A percentile compares a stretch with the other conserved stretches of the same genome.
Conservation (phyloP, 1,284 basidiomycete genomes). For the Cryptococcus amylolentus region DNA sequence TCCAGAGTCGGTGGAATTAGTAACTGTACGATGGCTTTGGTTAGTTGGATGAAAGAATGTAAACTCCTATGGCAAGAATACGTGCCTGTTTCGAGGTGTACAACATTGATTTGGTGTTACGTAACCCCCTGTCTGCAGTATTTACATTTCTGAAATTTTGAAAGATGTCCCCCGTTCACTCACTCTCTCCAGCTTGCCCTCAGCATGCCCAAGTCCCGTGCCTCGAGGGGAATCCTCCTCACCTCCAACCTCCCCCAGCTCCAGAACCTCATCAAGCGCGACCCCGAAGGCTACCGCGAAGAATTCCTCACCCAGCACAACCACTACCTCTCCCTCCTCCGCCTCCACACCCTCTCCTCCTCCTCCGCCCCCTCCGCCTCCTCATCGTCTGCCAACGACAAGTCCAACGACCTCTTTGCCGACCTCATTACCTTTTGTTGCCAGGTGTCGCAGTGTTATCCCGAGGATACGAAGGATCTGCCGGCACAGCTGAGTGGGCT, state of each 20-base stretch:
- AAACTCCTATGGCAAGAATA: too few species aligned
- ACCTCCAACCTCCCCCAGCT: slow-evolving; percentile 62
- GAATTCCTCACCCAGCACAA: slow-evolving; percentile 99
- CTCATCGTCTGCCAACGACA: slow-evolving; percentile 43
- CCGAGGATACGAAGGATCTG: slow-evolving; percentile 76
- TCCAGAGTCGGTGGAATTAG: too few species aligned
- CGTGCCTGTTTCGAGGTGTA: too few species aligned
- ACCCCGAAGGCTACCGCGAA: slow-evolving; percentile 85
- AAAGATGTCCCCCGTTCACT: too few species aligned
- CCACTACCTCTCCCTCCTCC: slow-evolving; percentile 82
- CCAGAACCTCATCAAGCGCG: slow-evolving; percentile 95
- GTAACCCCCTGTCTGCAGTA: too few species aligned
- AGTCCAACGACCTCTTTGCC: slow-evolving; percentile 74
- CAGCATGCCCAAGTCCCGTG: slow-evolving; percentile 41
- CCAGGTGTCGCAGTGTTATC: slow-evolving; percentile 84
- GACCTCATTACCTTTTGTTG: slow-evolving; percentile 73
- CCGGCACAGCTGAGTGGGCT: slow-evolving; percentile 71
- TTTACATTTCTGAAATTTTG: too few species aligned
- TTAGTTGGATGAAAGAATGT: too few species aligned
- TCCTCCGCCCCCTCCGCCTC: slow-evolving; percentile 19
- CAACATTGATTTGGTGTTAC: neutral
- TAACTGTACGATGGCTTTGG: too few species aligned
- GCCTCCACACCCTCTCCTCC: slow-evolving; percentile 56
- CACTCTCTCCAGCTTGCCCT: neutral
- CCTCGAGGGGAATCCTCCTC: slow-evolving; percentile 50